phyloP scores from a whole-genome alignment of 768 basidiomycete genomes.

The Agrocybe praecox region DNA sequence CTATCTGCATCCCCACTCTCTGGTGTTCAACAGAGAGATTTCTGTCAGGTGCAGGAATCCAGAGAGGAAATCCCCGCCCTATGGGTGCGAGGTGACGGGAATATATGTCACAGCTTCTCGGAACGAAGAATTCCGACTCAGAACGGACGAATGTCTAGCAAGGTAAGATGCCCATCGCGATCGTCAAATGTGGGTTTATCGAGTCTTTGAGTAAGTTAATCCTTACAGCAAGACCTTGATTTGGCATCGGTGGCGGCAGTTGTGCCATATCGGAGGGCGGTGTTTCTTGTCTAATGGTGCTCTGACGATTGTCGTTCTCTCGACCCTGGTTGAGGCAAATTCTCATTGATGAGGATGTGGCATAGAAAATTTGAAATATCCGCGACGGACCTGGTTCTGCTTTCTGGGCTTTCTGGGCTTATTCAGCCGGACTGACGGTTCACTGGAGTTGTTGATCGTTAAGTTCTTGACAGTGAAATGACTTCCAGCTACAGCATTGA shows the following conservation, averaged over 20 bases:
- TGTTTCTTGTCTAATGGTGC: too few relatives aligned
- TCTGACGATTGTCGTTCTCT: not conserved
- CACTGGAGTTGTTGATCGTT: not conserved
- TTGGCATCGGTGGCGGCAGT: not conserved
- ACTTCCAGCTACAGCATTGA: not conserved
- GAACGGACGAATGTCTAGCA: not conserved
- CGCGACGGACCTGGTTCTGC: too few relatives aligned
- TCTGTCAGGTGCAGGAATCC: conserved; percentile 17
- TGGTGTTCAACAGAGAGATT: conserved; percentile 13
- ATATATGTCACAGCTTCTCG: conserved; percentile 15
- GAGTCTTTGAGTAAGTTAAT: not conserved
- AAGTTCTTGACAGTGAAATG: not conserved
- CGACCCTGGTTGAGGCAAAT: not conserved
- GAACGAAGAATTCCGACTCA: not conserved
- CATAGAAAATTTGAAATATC: too few relatives aligned
- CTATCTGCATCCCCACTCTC: conserved; percentile 14
- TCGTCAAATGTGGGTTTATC: not conserved
- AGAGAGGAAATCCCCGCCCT: conserved; percentile 16
- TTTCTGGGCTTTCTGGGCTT: not conserved
- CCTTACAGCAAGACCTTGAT: not conserved
- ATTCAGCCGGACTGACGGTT: not conserved
- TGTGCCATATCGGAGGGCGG: too few relatives aligned
- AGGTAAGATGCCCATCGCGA: not conserved
- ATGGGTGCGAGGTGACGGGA: conserved; percentile 13
- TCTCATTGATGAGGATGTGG: too few relatives aligned